Percentiles rank a stretch among this genome's conserved stretches.
phyloP scores from a whole-genome alignment of 495 filamentous ascomycete genomes.

The Neurospora pannonica region DNA sequence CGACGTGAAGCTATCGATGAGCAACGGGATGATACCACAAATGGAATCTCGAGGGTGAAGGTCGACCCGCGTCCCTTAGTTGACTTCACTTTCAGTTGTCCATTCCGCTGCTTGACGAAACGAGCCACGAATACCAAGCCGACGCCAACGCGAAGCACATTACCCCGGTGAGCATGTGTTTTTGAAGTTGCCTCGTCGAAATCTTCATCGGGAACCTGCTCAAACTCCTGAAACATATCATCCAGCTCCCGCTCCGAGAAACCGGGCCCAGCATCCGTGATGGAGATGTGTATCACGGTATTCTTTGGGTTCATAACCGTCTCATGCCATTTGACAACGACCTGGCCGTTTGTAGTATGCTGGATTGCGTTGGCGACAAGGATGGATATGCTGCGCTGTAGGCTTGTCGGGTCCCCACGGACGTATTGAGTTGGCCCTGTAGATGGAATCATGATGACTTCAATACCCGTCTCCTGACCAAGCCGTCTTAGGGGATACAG shows the following conservation, averaged over 20 bases:
- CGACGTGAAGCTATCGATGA: conserved; percentile 11
- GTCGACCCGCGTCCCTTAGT: conserved; percentile 12
- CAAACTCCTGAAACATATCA: conserved; percentile 64
- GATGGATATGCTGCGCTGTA: conserved; percentile 66
- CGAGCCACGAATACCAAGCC: conserved; percentile 13
- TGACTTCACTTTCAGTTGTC: conserved; percentile 12
- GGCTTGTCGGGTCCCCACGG: conserved; percentile 58
- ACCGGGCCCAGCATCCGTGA: conserved; percentile 63
- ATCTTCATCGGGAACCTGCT: conserved; percentile 60
- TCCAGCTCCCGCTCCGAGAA: conserved; percentile 60
- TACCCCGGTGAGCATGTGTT: not conserved
- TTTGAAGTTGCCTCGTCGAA: conserved; percentile 30
- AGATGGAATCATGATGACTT: conserved; percentile 47
- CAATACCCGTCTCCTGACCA: conserved; percentile 58
- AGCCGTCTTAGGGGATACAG: conserved; percentile 55
- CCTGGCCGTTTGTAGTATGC: conserved; percentile 51
- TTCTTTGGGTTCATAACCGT: conserved; percentile 19
- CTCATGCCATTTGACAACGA: conserved; percentile 55
- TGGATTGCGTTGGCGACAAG: conserved; percentile 71
- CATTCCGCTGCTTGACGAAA: conserved; percentile 16
- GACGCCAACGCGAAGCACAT: conserved; percentile 15
- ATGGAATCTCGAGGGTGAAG: conserved; percentile 19
- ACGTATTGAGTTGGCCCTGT: conserved; percentile 51
- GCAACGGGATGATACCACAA: conserved; percentile 13
- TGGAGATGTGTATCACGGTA: conserved; percentile 52